Percentiles rank a stretch among this genome's conserved stretches.
phyloP scores from a whole-genome alignment of 768 basidiomycete genomes.

The Cystofilobasidium macerans region DNA sequence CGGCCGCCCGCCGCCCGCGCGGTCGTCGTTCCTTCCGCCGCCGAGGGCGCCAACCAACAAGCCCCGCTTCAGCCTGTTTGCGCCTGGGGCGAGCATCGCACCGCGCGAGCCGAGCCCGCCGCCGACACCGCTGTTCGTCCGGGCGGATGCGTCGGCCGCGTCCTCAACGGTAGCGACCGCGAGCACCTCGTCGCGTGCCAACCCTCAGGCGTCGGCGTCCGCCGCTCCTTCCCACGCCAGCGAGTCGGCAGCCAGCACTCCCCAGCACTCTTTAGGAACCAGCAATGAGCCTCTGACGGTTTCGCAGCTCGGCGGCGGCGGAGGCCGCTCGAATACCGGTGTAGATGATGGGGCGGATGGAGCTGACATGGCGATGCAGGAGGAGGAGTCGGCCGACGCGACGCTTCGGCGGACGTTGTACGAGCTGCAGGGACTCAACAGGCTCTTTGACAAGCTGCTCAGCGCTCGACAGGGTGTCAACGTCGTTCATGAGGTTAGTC shows the following conservation, averaged over 20 bases:
- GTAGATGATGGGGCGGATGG: background rate
- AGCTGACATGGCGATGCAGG: background rate
- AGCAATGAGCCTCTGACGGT: background rate
- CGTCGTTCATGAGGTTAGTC: background rate
- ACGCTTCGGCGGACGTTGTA: background rate
- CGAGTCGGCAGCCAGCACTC: background rate
- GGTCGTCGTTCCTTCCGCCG: background rate
- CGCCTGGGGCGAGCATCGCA: background rate
- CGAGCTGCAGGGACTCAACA: background rate
- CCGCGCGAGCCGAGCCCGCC: too few species aligned
- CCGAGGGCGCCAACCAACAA: background rate
- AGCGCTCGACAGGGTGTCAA: background rate
- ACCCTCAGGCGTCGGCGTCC: too few species aligned
- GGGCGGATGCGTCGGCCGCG: too few species aligned
- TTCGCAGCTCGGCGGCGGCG: background rate
- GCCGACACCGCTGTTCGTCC: too few species aligned
- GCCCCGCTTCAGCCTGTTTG: background rate
- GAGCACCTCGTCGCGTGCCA: too few species aligned
- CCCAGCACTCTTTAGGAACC: background rate
- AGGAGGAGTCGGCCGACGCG: background rate
- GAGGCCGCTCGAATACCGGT: background rate
- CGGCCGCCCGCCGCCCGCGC: background rate
- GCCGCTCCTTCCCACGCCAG: too few species aligned
- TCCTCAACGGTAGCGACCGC: too few species aligned
- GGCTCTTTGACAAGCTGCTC: constrained; percentile 2